Conservation (phyloP, 257 asterid genomes). For the Thymus mandschuricus region DNA sequence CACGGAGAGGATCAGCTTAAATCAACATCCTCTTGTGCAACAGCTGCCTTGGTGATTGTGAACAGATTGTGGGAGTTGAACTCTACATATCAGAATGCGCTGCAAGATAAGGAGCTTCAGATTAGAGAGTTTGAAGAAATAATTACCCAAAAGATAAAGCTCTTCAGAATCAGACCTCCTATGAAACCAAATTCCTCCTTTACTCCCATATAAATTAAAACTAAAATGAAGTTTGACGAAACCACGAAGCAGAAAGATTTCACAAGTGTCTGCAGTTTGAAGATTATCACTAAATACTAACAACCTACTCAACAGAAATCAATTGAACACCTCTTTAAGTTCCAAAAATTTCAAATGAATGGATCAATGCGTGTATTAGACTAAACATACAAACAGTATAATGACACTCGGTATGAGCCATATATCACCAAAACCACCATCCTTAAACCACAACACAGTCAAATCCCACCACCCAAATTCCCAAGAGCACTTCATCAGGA, state of each 20-base stretch:
- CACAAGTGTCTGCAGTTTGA: too few species aligned
- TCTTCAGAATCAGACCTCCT: constrained; percentile 53
- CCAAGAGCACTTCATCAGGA: not conserved
- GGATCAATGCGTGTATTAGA: not conserved
- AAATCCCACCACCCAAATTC: not conserved
- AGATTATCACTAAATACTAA: too few species aligned
- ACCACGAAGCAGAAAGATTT: too few species aligned
- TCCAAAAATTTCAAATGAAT: constrained; percentile 12
- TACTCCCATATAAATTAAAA: too few species aligned
- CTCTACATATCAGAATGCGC: constrained; percentile 44
- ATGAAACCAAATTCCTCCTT: too few species aligned
- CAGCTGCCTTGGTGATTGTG: constrained; percentile 74
- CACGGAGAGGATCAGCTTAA: constrained; percentile 59
- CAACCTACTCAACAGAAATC: too few species aligned
- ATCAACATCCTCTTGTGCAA: constrained; percentile 71
- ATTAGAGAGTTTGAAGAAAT: constrained; percentile 47
- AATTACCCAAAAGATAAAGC: constrained; percentile 38
- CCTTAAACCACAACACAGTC: constrained; percentile 8
- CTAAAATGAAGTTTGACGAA: too few species aligned
- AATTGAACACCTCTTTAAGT: constrained; percentile 10
- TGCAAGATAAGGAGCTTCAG: constrained; percentile 49
- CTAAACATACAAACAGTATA: not conserved
- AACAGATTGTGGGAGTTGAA: constrained; percentile 73
- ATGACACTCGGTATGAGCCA: constrained; percentile 6
- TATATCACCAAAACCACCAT: constrained; percentile 23